These are phyloP conservation scores for Fraxinus angustifolia DNA, from an alignment of 305 asterid genomes.

Conservation along the genomic window DNA sequence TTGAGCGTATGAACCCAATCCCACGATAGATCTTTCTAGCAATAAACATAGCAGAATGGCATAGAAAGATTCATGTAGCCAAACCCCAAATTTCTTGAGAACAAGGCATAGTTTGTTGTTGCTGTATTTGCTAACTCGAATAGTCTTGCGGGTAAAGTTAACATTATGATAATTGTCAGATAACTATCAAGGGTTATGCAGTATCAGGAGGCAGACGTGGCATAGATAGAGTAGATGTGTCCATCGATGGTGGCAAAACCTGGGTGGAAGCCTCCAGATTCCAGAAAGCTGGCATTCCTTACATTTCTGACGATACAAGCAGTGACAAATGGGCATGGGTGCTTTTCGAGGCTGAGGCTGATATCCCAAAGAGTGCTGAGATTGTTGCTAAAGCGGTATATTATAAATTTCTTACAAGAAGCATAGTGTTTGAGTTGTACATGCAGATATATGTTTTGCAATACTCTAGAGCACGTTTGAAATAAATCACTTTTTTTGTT, in stretches of 20 bases:
- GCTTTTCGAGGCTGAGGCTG: slow-evolving; percentile 71
- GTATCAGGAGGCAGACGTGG: slow-evolving; percentile 96
- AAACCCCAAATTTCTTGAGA: background rate
- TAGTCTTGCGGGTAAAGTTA: background rate
- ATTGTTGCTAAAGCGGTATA: slow-evolving; percentile 91
- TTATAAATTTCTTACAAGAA: slow-evolving; percentile 11
- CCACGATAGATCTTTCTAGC: background rate
- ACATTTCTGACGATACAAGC: slow-evolving; percentile 51
- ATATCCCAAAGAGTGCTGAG: slow-evolving; percentile 53
- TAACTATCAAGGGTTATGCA: slow-evolving; percentile 80
- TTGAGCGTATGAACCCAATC: background rate
- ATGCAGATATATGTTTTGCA: background rate
- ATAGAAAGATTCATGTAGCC: background rate
- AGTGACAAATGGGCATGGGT: slow-evolving; percentile 99
- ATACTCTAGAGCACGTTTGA: background rate
- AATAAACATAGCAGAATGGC: background rate
- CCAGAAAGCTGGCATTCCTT: slow-evolving; percentile 64
- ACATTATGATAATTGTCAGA: slow-evolving; percentile 35
- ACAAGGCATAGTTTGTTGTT: background rate
- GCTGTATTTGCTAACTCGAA: background rate
- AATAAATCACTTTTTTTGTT: background rate
- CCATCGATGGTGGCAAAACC: slow-evolving; percentile 78
- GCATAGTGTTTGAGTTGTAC: background rate
- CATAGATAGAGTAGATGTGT: slow-evolving; percentile 85
- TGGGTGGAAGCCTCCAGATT: slow-evolving; percentile 81